Evolutionary conservation across 2,329 filamentous ascomycete genomes (phyloP).

Genomic region (Talaromyces piceae): DNA sequence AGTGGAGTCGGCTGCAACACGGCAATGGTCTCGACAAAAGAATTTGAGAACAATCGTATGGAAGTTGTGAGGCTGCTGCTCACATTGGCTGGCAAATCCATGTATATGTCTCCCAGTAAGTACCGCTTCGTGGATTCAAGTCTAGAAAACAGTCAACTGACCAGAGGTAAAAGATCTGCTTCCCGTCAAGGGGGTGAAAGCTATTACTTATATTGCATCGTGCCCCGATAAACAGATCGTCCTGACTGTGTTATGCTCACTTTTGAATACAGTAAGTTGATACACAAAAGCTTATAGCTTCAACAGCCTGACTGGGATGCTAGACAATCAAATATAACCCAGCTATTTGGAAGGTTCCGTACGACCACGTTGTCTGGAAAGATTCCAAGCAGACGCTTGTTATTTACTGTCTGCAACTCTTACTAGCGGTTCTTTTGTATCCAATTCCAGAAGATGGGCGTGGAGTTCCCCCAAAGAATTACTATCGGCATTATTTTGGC

Average conservation of each 20-base stretch:
- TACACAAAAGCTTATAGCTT: background rate
- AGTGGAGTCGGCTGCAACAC: conserved; percentile 95
- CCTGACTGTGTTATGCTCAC: conserved; percentile 79
- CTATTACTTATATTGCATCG: conserved; percentile 82
- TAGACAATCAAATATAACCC: conserved; percentile 90
- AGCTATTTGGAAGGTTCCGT: conserved; percentile 85
- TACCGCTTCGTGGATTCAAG: conserved; percentile 6
- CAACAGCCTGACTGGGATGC: background rate
- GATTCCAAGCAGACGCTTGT: conserved; percentile 86
- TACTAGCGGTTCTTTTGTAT: conserved; percentile 80
- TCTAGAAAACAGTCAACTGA: background rate
- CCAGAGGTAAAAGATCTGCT: conserved; percentile 46
- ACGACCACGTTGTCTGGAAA: conserved; percentile 85
- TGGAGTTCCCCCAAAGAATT: conserved; percentile 69
- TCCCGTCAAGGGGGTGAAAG: conserved; percentile 72
- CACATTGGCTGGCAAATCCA: conserved; percentile 78
- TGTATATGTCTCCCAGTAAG: conserved; percentile 77
- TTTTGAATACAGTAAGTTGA: conserved; percentile 76
- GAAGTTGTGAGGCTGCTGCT: conserved; percentile 83
- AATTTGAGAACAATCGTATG: conserved; percentile 85
- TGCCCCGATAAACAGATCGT: conserved; percentile 87
- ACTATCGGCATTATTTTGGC: conserved; percentile 85
- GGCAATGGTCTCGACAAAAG: conserved; percentile 77
- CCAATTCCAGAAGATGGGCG: conserved; percentile 72
- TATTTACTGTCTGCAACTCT: conserved; percentile 81